These are phyloP conservation scores for Adansonia rubrostipa DNA, from an alignment of 441 rosid genomes.

Conservation along the genomic window DNA sequence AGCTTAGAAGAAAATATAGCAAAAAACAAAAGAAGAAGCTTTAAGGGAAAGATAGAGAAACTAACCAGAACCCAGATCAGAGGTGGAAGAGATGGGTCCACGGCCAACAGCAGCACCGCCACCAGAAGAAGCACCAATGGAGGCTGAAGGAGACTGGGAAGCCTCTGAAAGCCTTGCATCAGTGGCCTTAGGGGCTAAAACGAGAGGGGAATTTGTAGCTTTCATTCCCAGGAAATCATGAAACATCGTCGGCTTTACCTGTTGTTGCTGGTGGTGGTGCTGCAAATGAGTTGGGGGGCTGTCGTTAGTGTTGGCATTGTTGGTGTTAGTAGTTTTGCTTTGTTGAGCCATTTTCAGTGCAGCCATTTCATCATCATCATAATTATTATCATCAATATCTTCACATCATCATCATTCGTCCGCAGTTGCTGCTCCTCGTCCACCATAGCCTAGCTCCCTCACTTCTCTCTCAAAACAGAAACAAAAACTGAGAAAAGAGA, in stretches of 20 bases:
- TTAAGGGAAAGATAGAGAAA: conserved; percentile 21
- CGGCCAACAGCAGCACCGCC: conserved; percentile 50
- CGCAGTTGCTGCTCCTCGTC: background rate
- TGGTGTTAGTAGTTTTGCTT: conserved; percentile 30
- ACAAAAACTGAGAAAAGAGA: conserved; percentile 28
- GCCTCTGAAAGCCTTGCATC: conserved; percentile 39
- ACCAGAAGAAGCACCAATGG: conserved; percentile 34
- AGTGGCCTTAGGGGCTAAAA: conserved; percentile 41
- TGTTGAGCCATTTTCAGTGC: conserved; percentile 53
- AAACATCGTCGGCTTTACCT: conserved; percentile 57
- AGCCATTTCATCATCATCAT: conserved; percentile 52
- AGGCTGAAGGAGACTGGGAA: conserved; percentile 54
- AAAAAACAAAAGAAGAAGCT: background rate
- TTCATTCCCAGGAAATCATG: conserved; percentile 88
- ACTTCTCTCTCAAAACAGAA: conserved; percentile 22
- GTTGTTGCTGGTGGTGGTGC: conserved; percentile 29
- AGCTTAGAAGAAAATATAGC: background rate
- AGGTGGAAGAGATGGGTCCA: conserved; percentile 68
- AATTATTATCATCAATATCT: conserved; percentile 3
- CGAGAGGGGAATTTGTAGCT: conserved; percentile 44
- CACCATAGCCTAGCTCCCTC: conserved; percentile 25
- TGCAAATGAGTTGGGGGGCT: conserved; percentile 31
- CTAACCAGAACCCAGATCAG: conserved; percentile 81
- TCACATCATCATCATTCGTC: conserved; percentile 27
- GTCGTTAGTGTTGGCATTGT: conserved; percentile 38